Conservation (phyloP, 202 grass and related monocot species). For the Musa balbisiana region DNA sequence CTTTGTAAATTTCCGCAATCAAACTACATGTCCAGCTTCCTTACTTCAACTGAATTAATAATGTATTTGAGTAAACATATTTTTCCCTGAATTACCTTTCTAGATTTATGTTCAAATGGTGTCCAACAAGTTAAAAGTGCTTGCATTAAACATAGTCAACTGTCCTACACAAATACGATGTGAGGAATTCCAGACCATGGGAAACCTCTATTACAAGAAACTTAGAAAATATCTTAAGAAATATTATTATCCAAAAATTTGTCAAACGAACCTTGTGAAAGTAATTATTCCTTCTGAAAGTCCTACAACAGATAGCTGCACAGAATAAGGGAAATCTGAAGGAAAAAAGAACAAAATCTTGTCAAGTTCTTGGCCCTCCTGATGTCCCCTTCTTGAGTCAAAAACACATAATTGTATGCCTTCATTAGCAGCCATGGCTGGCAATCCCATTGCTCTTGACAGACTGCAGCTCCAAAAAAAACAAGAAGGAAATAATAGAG, state of each 20-base stretch:
- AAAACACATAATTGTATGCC: conserved; percentile 79
- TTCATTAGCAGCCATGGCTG: conserved; percentile 16
- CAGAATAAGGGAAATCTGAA: conserved; percentile 68
- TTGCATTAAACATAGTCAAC: too few relatives aligned
- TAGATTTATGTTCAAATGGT: too few relatives aligned
- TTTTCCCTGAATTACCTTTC: too few relatives aligned
- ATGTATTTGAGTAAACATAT: too few relatives aligned
- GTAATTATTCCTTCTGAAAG: conserved; percentile 94
- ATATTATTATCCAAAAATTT: background rate
- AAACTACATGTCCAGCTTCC: too few relatives aligned
- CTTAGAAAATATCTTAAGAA: background rate
- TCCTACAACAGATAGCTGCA: conserved; percentile 85
- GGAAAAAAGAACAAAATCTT: conserved; percentile 96
- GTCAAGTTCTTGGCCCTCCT: conserved; percentile 94
- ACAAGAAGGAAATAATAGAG: background rate
- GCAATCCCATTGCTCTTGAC: conserved; percentile 1
- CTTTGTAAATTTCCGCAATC: too few relatives aligned
- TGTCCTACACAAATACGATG: too few relatives aligned
- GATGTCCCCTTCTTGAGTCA: conserved; percentile 77
- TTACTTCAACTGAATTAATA: too few relatives aligned
- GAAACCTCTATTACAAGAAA: background rate
- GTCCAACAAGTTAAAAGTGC: too few relatives aligned
- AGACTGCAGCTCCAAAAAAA: background rate
- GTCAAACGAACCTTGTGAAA: conserved; percentile 57
- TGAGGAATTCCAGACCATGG: too few relatives aligned